These are phyloP conservation scores for Alternaria arborescens DNA, from an alignment of 2,329 filamentous ascomycete genomes.

Conservation along the genomic window DNA sequence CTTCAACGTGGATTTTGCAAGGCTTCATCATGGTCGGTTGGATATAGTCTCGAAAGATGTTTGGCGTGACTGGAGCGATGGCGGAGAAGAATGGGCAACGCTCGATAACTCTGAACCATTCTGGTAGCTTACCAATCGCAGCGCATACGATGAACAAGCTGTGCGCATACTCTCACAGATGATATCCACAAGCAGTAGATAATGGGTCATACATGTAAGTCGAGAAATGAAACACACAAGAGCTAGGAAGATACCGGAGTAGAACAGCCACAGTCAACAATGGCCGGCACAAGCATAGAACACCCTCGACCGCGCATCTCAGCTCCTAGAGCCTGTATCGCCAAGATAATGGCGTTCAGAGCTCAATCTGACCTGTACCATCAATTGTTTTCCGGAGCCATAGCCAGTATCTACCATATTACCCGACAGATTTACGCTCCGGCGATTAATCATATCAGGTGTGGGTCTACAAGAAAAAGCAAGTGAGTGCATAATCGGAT, in stretches of 20 bases:
- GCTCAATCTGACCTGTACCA: no score
- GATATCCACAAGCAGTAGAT: neutral
- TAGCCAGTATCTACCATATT: no score
- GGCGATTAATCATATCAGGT: no score
- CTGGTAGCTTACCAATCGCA: conserved; percentile 9
- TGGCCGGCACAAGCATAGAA: neutral
- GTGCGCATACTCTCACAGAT: neutral
- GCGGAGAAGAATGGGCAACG: conserved; percentile 20
- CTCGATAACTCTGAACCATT: conserved; percentile 17
- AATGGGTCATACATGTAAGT: neutral
- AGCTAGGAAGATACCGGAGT: neutral
- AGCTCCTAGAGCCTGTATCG: neutral
- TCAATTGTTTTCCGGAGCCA: no score
- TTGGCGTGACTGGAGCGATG: conserved; percentile 23
- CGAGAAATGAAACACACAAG: neutral
- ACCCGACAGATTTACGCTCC: no score
- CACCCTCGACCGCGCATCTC: neutral
- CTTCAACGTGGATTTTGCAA: conserved; percentile 25
- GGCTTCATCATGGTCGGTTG: conserved; percentile 8
- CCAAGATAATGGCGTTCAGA: no score
- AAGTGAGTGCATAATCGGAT: conserved; percentile 96
- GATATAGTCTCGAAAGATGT: conserved; percentile 17
- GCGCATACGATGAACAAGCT: neutral
- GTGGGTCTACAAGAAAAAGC: no score
- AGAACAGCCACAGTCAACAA: neutral